A percentile compares a stretch with the other conserved stretches of the same genome.
Evolutionary conservation across 2,329 filamentous ascomycete species (phyloP).

Genomic region (Mariannaea elegans): DNA sequence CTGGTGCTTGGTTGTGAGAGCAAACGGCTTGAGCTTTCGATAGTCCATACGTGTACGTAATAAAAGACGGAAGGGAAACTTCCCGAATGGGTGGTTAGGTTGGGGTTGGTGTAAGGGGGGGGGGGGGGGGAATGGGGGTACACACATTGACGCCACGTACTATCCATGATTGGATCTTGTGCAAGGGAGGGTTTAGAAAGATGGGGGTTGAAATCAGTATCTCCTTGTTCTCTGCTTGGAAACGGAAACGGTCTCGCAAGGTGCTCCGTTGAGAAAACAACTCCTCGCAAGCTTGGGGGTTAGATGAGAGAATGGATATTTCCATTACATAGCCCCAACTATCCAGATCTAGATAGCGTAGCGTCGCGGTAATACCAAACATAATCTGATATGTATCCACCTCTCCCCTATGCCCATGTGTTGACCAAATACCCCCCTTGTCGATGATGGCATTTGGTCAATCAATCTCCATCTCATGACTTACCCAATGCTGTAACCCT

Average conservation of each 20-base stretch:
- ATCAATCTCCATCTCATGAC: neutral
- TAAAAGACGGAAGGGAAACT: neutral
- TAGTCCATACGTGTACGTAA: neutral
- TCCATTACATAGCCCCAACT: too few species aligned
- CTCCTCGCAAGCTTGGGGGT: too few species aligned
- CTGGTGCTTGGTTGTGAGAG: too few species aligned
- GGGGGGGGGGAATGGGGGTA: conserved; percentile 4
- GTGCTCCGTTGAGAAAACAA: neutral
- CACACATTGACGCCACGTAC: neutral
- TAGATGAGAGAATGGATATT: too few species aligned
- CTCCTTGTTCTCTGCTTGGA: neutral
- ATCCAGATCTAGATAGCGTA: neutral
- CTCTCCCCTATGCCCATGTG: neutral
- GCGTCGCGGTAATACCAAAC: neutral
- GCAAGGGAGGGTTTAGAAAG: neutral
- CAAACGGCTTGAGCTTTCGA: too few species aligned
- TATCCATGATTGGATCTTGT: neutral
- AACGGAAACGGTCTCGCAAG: neutral
- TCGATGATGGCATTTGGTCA: neutral
- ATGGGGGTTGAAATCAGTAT: neutral
- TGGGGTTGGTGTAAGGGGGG: neutral
- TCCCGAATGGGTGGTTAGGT: conserved; percentile 1
- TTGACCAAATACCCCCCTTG: neutral
- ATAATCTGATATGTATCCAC: neutral
- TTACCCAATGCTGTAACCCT: conserved; percentile 12